phyloP scores from a whole-genome alignment of 768 basidiomycete species.

The Lactifluus piperatus region DNA sequence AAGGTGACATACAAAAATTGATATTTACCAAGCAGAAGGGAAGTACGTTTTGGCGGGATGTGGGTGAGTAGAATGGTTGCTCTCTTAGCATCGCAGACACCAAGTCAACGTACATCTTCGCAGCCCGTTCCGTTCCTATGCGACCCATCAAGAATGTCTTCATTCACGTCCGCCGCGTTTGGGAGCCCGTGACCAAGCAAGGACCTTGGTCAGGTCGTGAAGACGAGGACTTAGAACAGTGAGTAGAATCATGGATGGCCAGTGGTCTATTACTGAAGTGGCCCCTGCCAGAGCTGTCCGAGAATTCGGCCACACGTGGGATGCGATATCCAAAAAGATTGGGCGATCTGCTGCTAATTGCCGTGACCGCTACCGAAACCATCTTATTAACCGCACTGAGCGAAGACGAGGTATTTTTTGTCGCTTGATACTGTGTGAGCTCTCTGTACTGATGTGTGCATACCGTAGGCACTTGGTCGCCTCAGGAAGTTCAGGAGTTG shows the following conservation, averaged over 20 bases:
- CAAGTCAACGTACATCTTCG: background rate
- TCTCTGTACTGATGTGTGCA: background rate
- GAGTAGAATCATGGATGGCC: background rate
- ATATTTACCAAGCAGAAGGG: conserved; percentile 6
- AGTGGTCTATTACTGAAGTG: background rate
- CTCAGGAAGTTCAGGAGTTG: background rate
- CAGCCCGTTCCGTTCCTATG: conserved; percentile 8
- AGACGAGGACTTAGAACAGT: background rate
- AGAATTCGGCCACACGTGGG: conserved; percentile 2
- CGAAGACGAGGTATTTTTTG: background rate
- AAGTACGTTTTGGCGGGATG: background rate
- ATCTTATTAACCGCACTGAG: background rate
- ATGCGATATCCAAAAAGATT: background rate
- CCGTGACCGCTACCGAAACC: conserved; percentile 3
- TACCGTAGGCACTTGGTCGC: background rate
- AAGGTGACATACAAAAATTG: background rate
- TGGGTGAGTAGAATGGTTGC: background rate
- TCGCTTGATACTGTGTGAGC: background rate
- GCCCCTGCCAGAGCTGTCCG: background rate
- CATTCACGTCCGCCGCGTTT: conserved; percentile 7
- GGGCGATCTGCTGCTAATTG: background rate
- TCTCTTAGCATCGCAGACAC: background rate
- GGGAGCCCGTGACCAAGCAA: background rate
- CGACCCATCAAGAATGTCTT: conserved; percentile 7
- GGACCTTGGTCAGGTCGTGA: background rate